Evolutionary conservation across 2,329 filamentous ascomycete genomes (phyloP).

Genomic region (Cryphonectria parasitica): DNA sequence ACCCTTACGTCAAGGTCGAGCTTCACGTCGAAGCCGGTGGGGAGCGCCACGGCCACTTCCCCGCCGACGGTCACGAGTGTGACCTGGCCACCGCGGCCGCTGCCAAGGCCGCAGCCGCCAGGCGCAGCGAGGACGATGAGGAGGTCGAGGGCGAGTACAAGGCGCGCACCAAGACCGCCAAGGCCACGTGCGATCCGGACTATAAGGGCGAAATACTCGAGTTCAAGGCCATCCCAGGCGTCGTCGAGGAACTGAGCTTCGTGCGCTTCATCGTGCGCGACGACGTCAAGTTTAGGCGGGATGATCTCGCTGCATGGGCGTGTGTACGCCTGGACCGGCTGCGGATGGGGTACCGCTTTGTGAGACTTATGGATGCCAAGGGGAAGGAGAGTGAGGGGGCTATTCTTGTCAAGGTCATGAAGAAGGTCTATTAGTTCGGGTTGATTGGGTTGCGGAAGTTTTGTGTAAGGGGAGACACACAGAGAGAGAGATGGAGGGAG

Average conservation of each 20-base stretch:
- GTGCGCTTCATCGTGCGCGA: conserved; percentile 86
- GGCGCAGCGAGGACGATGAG: conserved; percentile 46
- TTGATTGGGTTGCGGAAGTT: not conserved
- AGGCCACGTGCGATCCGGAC: conserved; percentile 62
- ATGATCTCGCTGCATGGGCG: conserved; percentile 84
- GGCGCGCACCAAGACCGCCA: conserved; percentile 57
- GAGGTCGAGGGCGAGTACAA: conserved; percentile 62
- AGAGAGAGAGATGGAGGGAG: too few species aligned
- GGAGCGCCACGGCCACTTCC: conserved; percentile 40
- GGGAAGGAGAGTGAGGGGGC: conserved; percentile 69
- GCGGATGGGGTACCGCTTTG: conserved; percentile 73
- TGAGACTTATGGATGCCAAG: conserved; percentile 73
- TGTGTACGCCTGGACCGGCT: conserved; percentile 85
- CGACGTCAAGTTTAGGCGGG: conserved; percentile 72
- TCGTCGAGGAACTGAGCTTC: conserved; percentile 73
- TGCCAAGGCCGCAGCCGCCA: conserved; percentile 9
- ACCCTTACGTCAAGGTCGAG: conserved; percentile 82
- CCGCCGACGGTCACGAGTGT: conserved; percentile 20
- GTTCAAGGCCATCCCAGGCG: conserved; percentile 58
- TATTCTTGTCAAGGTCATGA: conserved; percentile 75
- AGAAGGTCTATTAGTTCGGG: conserved; percentile 46
- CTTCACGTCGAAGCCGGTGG: conserved; percentile 76
- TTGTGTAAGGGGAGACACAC: not conserved
- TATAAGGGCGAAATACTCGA: conserved; percentile 61
- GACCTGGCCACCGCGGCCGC: conserved; percentile 18